phyloP scores from a whole-genome alignment of 75 land plant species.

The Pseudotsuga menziesii region DNA sequence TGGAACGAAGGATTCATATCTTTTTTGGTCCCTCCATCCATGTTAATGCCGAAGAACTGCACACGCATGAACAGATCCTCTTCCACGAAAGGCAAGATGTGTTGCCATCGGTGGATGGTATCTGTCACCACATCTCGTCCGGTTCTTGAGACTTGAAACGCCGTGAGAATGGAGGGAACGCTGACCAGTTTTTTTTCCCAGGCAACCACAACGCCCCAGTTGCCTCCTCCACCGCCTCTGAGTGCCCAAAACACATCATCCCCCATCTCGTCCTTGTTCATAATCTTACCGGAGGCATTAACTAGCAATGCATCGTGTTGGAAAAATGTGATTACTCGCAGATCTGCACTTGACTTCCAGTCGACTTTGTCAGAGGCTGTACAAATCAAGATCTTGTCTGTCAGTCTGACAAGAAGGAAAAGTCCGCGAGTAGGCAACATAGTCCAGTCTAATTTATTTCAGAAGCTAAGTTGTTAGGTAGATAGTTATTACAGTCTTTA shows the following conservation, averaged over 20 bases:
- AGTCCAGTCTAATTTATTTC: too few species aligned
- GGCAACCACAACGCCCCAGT: slow-evolving; percentile 26
- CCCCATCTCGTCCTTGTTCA: too few species aligned
- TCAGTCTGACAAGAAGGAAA: too few species aligned
- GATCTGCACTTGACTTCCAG: too few species aligned
- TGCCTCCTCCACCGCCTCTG: slow-evolving; percentile 37
- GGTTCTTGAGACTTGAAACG: slow-evolving; percentile 7
- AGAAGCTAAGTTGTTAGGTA: too few species aligned
- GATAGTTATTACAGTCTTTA: too few species aligned
- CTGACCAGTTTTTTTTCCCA: slow-evolving; percentile 19
- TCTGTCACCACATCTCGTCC: slow-evolving; percentile 8
- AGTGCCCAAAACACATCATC: slow-evolving; percentile 31
- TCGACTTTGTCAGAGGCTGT: too few species aligned
- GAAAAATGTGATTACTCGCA: too few species aligned
- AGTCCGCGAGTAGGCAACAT: too few species aligned
- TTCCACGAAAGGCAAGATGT: slow-evolving; percentile 2
- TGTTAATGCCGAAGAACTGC: slow-evolving; percentile 4
- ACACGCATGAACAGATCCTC: slow-evolving; percentile 13
- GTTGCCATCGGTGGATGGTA: slow-evolving; percentile 18
- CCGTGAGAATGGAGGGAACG: slow-evolving; percentile 16
- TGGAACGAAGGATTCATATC: slow-evolving; percentile 14
- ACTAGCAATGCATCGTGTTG: too few species aligned
- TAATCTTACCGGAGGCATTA: too few species aligned
- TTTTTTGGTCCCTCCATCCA: not conserved
- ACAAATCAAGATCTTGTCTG: too few species aligned